Evolutionary conservation across 1,284 basidiomycete genomes (phyloP).

Genomic region (Cutaneotrichosporon sp.): DNA sequence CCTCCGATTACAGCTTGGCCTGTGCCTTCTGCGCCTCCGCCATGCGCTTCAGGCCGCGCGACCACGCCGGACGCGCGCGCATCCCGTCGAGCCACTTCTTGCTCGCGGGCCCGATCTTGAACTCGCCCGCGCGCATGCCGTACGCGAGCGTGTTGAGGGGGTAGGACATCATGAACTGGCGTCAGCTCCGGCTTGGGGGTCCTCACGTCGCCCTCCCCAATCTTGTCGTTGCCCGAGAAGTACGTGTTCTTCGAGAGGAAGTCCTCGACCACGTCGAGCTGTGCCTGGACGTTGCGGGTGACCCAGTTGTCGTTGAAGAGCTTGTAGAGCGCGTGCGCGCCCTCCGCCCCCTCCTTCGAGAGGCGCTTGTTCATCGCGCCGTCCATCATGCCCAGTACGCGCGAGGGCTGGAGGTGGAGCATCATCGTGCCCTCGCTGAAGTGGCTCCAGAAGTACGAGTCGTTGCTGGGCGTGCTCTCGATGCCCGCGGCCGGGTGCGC

Average conservation of each 20-base stretch:
- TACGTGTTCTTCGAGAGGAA: slow-evolving; percentile 30
- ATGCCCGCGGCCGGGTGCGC: neutral
- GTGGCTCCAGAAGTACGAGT: slow-evolving; percentile 14
- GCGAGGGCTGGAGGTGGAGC: slow-evolving; percentile 16
- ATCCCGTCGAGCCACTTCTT: slow-evolving; percentile 17
- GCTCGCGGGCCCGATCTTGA: slow-evolving; percentile 13
- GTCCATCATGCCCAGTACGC: slow-evolving; percentile 1
- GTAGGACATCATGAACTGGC: slow-evolving; percentile 18
- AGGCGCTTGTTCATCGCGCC: neutral
- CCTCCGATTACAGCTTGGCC: slow-evolving; percentile 13
- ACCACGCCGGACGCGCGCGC: slow-evolving; percentile 19
- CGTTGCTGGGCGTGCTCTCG: neutral
- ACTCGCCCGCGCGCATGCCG: slow-evolving; percentile 1
- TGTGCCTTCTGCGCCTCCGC: slow-evolving; percentile 11
- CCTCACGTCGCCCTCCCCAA: slow-evolving; percentile 47
- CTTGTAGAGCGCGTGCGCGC: slow-evolving; percentile 8
- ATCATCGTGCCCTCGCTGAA: slow-evolving; percentile 17
- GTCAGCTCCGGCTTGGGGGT: slow-evolving; percentile 22
- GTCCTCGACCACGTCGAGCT: slow-evolving; percentile 33
- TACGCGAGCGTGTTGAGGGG: slow-evolving; percentile 11
- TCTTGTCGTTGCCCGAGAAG: slow-evolving; percentile 41
- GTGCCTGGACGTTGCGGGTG: slow-evolving; percentile 10
- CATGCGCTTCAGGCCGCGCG: slow-evolving; percentile 11
- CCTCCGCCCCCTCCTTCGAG: slow-evolving; percentile 2
- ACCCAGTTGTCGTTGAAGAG: slow-evolving; percentile 13